Conservation (phyloP, 202 grass and related monocot species). For the Musa balbisiana region DNA sequence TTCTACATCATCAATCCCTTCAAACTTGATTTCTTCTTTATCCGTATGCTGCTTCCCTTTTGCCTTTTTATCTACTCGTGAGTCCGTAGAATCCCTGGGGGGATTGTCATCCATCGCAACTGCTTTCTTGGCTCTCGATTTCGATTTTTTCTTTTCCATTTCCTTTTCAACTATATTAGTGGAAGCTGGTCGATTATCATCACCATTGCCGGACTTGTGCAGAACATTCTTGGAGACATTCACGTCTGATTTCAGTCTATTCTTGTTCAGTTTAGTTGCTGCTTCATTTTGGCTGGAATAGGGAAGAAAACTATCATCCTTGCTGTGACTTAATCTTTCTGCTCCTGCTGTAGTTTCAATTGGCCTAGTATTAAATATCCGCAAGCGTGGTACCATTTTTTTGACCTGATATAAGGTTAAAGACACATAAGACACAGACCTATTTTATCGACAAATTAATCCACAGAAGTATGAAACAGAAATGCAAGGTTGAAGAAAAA, state of each 20-base stretch:
- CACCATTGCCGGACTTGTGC: neutral
- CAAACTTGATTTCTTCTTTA: conserved; percentile 31
- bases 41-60: neutral
- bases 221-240: neutral
- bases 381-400: conserved; percentile 54
- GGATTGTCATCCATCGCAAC: neutral
- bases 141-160: conserved; percentile 1
- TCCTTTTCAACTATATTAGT: neutral
- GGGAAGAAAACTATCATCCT: conserved; percentile 26
- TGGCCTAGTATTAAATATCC: conserved; percentile 77
- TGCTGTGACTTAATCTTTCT: conserved; percentile 28
- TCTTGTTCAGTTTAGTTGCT: conserved; percentile 41
- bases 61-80: neutral
- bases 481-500: neutral
- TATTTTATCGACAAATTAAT: neutral
- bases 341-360: conserved; percentile 31
- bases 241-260: conserved; percentile 26
- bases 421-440: conserved; percentile 13
- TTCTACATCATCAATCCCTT: conserved; percentile 56
- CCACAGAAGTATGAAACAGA: neutral
- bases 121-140: neutral
- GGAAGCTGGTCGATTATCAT: neutral
- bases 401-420: conserved; percentile 38
- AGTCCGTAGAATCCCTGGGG: neutral
- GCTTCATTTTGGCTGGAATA: conserved; percentile 17